A percentile compares a stretch with the other conserved stretches of the same genome.
Conservation (phyloP, 345 rosid species). For the Arabidopsis arenosa region DNA sequence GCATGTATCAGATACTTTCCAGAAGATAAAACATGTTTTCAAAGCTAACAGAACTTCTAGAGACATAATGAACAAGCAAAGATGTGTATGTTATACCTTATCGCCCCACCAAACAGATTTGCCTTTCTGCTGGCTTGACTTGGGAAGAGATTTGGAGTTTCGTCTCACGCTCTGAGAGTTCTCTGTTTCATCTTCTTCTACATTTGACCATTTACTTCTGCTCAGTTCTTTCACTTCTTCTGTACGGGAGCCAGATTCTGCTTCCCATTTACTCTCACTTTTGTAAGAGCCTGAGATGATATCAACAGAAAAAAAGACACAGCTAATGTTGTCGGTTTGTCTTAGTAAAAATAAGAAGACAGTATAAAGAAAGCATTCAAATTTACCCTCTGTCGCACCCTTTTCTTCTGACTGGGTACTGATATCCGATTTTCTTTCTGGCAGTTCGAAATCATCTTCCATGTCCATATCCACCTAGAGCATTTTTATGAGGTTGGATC, state of each 20-base stretch:
- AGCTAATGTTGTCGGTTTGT: slow-evolving; percentile 6
- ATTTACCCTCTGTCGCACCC: slow-evolving; percentile 56
- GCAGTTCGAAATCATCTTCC: slow-evolving; percentile 69
- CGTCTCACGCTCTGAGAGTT: slow-evolving; percentile 44
- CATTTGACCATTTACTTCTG: slow-evolving; percentile 87
- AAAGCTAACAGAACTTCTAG: neutral
- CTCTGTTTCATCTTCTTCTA: slow-evolving; percentile 64
- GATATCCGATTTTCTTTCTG: slow-evolving; percentile 53
- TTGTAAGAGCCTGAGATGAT: slow-evolving; percentile 43
- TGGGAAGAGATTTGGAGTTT: slow-evolving; percentile 55
- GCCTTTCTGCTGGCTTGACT: slow-evolving; percentile 56
- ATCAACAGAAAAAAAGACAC: slow-evolving; percentile 12
- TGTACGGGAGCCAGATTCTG: slow-evolving; percentile 51
- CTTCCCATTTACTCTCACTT: slow-evolving; percentile 55
- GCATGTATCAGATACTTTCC: slow-evolving; percentile 7
- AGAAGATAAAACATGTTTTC: neutral
- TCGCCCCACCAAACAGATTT: slow-evolving; percentile 93
- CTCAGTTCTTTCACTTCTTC: slow-evolving; percentile 68
- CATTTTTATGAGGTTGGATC: slow-evolving; percentile 34
- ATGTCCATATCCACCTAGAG: slow-evolving; percentile 93
- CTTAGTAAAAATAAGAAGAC: neutral
- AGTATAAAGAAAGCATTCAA: neutral
- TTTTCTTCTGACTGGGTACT: slow-evolving; percentile 35
- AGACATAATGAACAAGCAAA: neutral
- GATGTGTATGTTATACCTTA: slow-evolving; percentile 55